These are phyloP conservation scores for Stentor roeselii DNA, from an alignment of 73 alveolate genomes.

Conservation along the genomic window DNA sequence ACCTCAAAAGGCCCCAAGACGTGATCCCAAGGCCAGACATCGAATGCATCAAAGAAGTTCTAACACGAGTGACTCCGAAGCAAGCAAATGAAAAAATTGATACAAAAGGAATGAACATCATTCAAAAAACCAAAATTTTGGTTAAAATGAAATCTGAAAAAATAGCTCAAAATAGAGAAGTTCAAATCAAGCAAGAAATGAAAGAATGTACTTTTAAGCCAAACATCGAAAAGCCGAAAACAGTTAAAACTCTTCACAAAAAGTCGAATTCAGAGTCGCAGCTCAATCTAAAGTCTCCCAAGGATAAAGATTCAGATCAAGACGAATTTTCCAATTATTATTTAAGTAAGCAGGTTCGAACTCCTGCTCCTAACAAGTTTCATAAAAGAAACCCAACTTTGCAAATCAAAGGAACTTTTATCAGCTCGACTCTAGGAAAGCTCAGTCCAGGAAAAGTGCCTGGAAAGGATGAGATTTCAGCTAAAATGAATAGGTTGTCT, in stretches of 20 bases:
- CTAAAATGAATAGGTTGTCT: not conserved
- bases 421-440: not conserved
- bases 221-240: not conserved
- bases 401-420: not conserved
- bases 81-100: not conserved
- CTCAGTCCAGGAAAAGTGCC: not conserved
- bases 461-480: not conserved
- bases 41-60: not conserved
- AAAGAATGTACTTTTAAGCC: not conserved
- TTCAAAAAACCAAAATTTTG: not conserved
- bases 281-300: not conserved
- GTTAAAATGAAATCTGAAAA: not conserved
- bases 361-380: not conserved
- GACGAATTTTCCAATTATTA: not conserved
- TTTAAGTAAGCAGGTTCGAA: not conserved
- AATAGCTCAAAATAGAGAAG: not conserved
- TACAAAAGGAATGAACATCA: not conserved
- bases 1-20: not conserved
- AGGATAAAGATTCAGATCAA: not conserved
- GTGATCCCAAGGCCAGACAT: not conserved
- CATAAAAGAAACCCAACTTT: not conserved
- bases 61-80: not conserved
- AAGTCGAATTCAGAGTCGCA: not conserved
- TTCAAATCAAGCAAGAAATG: not conserved
- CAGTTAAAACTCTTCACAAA: not conserved